Percentiles rank a stretch among this genome's conserved stretches.
Evolutionary conservation across 2,329 filamentous ascomycete species (phyloP).

Genomic region (Arthrobotrys entomopaga): DNA sequence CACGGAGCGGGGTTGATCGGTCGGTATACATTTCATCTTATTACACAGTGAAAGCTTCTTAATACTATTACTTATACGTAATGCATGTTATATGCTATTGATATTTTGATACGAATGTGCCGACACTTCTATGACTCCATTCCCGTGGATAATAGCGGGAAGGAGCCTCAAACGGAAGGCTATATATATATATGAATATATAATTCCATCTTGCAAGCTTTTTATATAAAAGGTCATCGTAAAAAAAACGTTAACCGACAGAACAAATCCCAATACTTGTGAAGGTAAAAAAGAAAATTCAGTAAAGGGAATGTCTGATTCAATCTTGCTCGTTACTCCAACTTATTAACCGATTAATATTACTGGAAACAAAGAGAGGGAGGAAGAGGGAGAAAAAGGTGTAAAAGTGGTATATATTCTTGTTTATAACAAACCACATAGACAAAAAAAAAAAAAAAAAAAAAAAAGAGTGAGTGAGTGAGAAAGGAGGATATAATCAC

Average conservation of each 20-base stretch:
- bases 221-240: conserved; percentile 4
- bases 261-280: conserved; percentile 33
- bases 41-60: background rate
- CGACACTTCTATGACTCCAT: conserved; percentile 51
- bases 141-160: conserved; percentile 29
- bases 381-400: background rate
- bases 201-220: conserved; percentile 47
- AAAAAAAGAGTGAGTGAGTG: background rate
- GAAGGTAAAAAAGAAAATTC: too few species aligned
- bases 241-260: conserved; percentile 15
- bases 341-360: background rate
- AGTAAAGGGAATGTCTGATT: conserved; percentile 19
- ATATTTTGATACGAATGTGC: conserved; percentile 22
- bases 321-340: conserved; percentile 10
- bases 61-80: too few species aligned
- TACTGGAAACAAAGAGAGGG: too few species aligned
- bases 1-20: background rate
- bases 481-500: conserved; percentile 38
- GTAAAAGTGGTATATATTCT: too few species aligned
- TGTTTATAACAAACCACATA: background rate
- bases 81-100: background rate
- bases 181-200: background rate
- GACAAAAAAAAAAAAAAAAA: background rate
- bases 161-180: conserved; percentile 54
- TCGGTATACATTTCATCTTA: background rate